Base-by-base conservation (phyloP, 2,329 filamentous ascomycete genomes). In the Ascochyta clinopodiicola region DNA sequence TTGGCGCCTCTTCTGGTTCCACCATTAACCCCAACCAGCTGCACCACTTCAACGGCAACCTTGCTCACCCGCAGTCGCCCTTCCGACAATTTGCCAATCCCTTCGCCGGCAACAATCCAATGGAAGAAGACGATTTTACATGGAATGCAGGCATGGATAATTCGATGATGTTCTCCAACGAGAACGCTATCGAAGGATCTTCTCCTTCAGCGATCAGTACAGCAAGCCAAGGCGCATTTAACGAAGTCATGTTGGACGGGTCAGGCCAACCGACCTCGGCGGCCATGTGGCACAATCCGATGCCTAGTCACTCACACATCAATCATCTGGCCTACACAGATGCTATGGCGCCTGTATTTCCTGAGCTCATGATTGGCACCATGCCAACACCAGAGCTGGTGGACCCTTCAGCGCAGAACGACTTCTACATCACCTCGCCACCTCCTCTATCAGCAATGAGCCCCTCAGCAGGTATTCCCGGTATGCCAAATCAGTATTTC, bases 121-220 rank as follows among this genome's bases (percentile, higher is more conserved):
- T 89, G 19, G 80, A 85, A 62, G 83, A 85, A 34, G 92, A 96
- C 47, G 90, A 94, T 62, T 91, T 95, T 72, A 90, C 92, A 67
- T 98, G 92, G 92, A 85, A 87, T 77, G 88, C 88, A 56, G 89
- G 89, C 21, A 90, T 96, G 72, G 91, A 95, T 61, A 86, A 88
- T 68, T 86, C 90, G 40, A 83, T 75, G 67, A 68, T 70, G 57
- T 75, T 71, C 66, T 79, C 81, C 51, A 89, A 89, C 68, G 92
- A 96, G 66, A 89, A 88, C 62, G 92, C 91, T 25, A 85, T 97
- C 49, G 94, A 96, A 68, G 92, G 90, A 56, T 98, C 95, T 10
- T 98, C 95, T 13, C 95, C 95, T 15, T 98, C 95, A 8, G 92
- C 92, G 42, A 94, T 98, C 75, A 98, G 94, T 79, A 96, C 91